Percentiles rank a stretch among this genome's conserved stretches.
These are phyloP conservation scores for Lanmaoa rubissima DNA, from an alignment of 768 basidiomycete species.

Conservation along the genomic window DNA sequence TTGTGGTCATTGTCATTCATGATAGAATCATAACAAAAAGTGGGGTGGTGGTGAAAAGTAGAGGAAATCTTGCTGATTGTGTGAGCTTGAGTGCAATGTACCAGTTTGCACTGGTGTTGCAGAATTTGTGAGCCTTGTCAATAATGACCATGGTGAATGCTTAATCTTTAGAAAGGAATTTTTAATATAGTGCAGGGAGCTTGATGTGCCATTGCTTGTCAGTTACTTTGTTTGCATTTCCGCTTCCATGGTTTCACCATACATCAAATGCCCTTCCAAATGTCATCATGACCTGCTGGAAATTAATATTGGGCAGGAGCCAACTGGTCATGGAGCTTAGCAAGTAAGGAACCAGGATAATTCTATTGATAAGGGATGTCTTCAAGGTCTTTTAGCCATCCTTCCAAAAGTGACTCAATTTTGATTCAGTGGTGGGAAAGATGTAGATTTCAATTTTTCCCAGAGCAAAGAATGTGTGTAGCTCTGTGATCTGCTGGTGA, in stretches of 20 bases:
- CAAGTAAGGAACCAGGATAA: conserved; percentile 5
- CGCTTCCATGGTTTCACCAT: not conserved
- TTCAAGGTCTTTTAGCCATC: conserved; percentile 6
- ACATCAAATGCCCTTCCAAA: conserved; percentile 8
- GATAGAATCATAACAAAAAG: too few relatives aligned
- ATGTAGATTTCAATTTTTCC: conserved; percentile 4
- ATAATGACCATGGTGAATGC: not conserved
- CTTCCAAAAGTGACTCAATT: conserved; percentile 5
- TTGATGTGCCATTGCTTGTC: conserved; percentile 6
- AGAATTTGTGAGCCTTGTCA: conserved; percentile 5
- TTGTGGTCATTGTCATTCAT: too few relatives aligned
- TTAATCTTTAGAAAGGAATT: not conserved
- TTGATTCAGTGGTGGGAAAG: conserved; percentile 1
- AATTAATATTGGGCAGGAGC: too few relatives aligned
- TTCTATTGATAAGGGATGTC: not conserved
- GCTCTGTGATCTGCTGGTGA: not conserved
- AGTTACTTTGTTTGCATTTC: conserved; percentile 2
- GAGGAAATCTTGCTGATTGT: conserved; percentile 1
- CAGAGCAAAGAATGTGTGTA: conserved; percentile 3
- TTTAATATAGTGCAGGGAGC: conserved; percentile 4
- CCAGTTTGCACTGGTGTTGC: conserved; percentile 5
- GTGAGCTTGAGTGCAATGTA: conserved; percentile 1
- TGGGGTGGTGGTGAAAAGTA: conserved; percentile 2
- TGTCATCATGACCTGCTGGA: conserved; percentile 10
- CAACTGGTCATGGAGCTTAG: too few relatives aligned